These are phyloP conservation scores for Kazachstania sp. DNA, from an alignment of 1,139 yeast genomes.

Conservation along the genomic window DNA sequence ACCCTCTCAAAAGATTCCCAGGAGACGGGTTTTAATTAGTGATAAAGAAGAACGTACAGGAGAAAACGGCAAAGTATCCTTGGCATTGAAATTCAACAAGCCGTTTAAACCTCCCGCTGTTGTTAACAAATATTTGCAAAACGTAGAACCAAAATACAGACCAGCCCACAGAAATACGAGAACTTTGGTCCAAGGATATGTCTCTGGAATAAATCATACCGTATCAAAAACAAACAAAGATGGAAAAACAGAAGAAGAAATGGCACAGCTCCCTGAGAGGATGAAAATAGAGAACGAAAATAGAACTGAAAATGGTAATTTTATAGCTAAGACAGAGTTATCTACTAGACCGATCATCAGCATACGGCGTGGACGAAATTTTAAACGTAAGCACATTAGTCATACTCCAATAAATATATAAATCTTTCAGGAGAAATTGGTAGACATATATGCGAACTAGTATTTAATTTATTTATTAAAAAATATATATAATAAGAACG, in stretches of 20 bases:
- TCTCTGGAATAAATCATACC: background rate
- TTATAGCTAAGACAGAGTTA: too few relatives aligned
- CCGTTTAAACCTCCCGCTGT: constrained; percentile 24
- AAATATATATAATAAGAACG: too few relatives aligned
- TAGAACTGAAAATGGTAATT: too few relatives aligned
- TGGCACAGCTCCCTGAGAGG: too few relatives aligned
- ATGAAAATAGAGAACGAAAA: too few relatives aligned
- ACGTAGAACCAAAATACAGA: background rate
- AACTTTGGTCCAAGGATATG: background rate
- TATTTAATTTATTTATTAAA: too few relatives aligned
- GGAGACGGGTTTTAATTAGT: background rate
- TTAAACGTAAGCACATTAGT: background rate
- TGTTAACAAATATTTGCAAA: background rate
- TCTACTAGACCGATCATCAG: too few relatives aligned
- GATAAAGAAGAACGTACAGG: background rate
- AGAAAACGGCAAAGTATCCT: background rate
- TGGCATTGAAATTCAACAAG: constrained; percentile 23
- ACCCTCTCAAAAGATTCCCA: background rate
- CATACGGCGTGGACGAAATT: background rate
- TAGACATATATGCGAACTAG: too few relatives aligned
- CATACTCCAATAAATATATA: background rate
- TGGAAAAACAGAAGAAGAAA: background rate
- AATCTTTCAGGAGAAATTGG: background rate
- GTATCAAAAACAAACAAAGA: background rate
- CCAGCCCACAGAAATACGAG: background rate